Conservation (phyloP, 2,329 filamentous ascomycete species). For the Cadophora sp. region DNA sequence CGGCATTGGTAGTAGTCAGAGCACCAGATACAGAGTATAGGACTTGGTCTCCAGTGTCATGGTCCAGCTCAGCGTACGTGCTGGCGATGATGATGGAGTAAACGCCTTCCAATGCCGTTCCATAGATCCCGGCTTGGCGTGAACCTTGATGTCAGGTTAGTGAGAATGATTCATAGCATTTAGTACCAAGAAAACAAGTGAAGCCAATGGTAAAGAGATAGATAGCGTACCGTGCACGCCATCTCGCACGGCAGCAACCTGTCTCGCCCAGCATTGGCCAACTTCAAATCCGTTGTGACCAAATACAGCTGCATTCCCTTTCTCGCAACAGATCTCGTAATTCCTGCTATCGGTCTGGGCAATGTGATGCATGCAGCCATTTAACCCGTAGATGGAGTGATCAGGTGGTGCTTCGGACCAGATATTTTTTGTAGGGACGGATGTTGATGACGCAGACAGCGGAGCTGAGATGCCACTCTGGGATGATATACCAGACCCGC, state of each 20-base stretch:
- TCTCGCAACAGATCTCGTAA: not conserved
- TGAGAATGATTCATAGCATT: too few species aligned
- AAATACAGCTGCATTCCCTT: not conserved
- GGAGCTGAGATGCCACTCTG: too few species aligned
- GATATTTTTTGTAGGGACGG: too few species aligned
- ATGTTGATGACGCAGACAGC: too few species aligned
- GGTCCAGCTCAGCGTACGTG: not conserved
- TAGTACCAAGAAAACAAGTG: too few species aligned
- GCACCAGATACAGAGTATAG: conserved; percentile 5
- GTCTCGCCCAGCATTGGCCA: not conserved
- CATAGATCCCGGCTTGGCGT: conserved; percentile 8
- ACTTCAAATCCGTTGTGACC: conserved; percentile 8
- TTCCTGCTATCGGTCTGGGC: not conserved
- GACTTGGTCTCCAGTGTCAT: not conserved
- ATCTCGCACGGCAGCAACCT: conserved; percentile 12
- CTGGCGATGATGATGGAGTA: not conserved
- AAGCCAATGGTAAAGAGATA: too few species aligned
- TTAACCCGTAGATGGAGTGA: not conserved
- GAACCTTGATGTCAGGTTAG: too few species aligned
- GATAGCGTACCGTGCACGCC: conserved; percentile 13
- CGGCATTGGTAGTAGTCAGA: not conserved
- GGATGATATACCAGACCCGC: too few species aligned
- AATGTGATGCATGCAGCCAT: conserved; percentile 10
- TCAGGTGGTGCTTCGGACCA: not conserved
- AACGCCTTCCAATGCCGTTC: not conserved